phyloP scores from a whole-genome alignment of 768 basidiomycete species.

The button mushroom (Agaricus bisporus) region DNA sequence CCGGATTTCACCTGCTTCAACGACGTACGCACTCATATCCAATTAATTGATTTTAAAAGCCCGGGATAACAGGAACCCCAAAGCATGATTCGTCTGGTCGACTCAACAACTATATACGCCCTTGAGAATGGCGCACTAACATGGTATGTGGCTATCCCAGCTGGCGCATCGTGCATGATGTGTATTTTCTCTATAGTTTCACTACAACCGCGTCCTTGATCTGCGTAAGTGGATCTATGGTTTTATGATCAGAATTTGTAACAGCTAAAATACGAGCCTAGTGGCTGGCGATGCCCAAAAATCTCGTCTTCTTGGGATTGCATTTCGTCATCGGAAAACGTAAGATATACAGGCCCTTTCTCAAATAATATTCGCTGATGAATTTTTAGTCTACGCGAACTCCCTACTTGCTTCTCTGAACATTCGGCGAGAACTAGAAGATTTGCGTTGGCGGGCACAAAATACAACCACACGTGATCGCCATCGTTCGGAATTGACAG shows the following conservation, averaged over 20 bases:
- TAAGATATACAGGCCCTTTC: constrained; percentile 16
- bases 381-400: constrained; percentile 27
- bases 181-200: constrained; percentile 20
- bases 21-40: not conserved
- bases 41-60: not conserved
- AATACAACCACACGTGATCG: not conserved
- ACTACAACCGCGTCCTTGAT: constrained; percentile 35
- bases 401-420: constrained; percentile 24
- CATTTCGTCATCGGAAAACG: constrained; percentile 44
- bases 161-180: not conserved
- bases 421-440: constrained; percentile 4
- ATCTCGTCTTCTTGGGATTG: constrained; percentile 38
- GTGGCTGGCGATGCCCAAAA: constrained; percentile 39
- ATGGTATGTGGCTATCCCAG: constrained; percentile 22
- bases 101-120: constrained; percentile 42
- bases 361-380: not conserved
- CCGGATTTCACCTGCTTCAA: constrained; percentile 30
- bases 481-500: not conserved
- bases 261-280: constrained; percentile 4
- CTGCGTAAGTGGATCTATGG: constrained; percentile 25
- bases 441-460: constrained; percentile 2
- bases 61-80: not conserved
- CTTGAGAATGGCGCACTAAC: constrained; percentile 50
- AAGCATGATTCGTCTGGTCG: constrained; percentile 43
- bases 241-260: not conserved